phyloP scores from a whole-genome alignment of 1,284 basidiomycete genomes.

The Microbotryum violaceum region DNA sequence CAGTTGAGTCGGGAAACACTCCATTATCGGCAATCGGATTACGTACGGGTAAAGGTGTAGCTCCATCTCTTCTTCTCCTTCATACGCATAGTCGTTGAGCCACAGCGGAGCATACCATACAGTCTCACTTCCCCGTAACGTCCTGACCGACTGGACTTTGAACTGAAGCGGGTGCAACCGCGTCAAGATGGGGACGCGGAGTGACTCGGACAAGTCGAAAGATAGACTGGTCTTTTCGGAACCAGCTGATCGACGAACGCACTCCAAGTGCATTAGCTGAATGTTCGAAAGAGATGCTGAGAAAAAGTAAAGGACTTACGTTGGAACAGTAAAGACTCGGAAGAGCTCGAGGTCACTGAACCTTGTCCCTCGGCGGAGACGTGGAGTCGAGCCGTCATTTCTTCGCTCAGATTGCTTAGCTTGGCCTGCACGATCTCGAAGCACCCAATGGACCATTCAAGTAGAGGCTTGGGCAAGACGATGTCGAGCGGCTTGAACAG shows the following conservation, averaged over 20 bases:
- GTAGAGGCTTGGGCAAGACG: background rate
- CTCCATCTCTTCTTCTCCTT: background rate
- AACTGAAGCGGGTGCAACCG: background rate
- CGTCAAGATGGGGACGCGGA: background rate
- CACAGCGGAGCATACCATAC: background rate
- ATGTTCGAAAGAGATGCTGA: background rate
- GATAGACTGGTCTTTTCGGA: background rate
- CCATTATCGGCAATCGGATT: background rate
- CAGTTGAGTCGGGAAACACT: background rate
- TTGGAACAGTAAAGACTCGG: background rate
- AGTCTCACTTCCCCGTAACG: background rate
- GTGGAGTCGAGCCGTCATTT: background rate
- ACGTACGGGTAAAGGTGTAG: background rate
- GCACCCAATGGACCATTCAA: conserved; percentile 17
- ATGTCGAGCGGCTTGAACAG: conserved; percentile 27
- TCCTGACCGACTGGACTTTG: background rate
- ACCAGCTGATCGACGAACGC: background rate
- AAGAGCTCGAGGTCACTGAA: background rate
- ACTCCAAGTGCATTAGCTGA: background rate
- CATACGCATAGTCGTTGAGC: background rate
- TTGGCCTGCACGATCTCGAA: conserved; percentile 10
- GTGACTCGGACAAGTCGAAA: background rate
- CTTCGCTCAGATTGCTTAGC: background rate
- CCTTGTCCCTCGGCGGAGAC: background rate
- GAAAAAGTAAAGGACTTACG: background rate